A percentile compares a stretch with the other conserved stretches of the same genome.
Evolutionary conservation across 1,284 basidiomycete species (phyloP).

Genomic region (Leccinum griseonigrum): DNA sequence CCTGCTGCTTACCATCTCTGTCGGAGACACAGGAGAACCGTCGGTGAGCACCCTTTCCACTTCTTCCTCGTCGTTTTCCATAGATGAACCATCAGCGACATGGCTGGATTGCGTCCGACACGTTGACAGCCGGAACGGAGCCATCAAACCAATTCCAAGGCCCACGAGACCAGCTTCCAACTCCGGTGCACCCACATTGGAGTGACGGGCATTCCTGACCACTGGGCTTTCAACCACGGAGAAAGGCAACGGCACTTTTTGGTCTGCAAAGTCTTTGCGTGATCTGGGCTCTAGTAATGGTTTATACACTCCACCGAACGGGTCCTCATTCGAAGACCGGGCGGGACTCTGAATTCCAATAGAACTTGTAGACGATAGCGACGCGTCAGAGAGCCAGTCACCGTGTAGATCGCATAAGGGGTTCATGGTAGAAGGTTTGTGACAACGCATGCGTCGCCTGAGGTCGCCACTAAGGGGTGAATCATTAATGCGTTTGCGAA

Average conservation of each 20-base stretch:
- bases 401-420: slow-evolving; percentile 38
- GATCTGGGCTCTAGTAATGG: slow-evolving; percentile 21
- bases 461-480: slow-evolving; percentile 30
- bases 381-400: slow-evolving; percentile 46
- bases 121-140: slow-evolving; percentile 45
- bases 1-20: slow-evolving; percentile 20
- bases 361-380: slow-evolving; percentile 31
- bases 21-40: slow-evolving; percentile 24
- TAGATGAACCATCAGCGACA: slow-evolving; percentile 7
- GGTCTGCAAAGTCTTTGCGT: slow-evolving; percentile 7
- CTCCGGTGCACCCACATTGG: slow-evolving; percentile 25
- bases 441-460: slow-evolving; percentile 28
- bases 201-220: slow-evolving; percentile 42
- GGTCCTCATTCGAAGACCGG: slow-evolving; percentile 32
- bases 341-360: slow-evolving; percentile 20
- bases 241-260: slow-evolving; percentile 22
- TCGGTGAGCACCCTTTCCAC: slow-evolving; percentile 30
- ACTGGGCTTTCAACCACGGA: slow-evolving; percentile 59
- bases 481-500: slow-evolving; percentile 35
- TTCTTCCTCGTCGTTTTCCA: slow-evolving; percentile 35
- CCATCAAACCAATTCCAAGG: slow-evolving; percentile 53
- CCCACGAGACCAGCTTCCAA: slow-evolving; percentile 35
- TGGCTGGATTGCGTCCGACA: slow-evolving; percentile 27
- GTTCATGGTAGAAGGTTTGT: slow-evolving; percentile 38
- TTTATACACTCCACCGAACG: slow-evolving; percentile 33